Evolutionary conservation across 345 rosid genomes (phyloP), one percentile per base, ranked within the genome.

Genomic region (Aquilaria yunnanensis): DNA sequence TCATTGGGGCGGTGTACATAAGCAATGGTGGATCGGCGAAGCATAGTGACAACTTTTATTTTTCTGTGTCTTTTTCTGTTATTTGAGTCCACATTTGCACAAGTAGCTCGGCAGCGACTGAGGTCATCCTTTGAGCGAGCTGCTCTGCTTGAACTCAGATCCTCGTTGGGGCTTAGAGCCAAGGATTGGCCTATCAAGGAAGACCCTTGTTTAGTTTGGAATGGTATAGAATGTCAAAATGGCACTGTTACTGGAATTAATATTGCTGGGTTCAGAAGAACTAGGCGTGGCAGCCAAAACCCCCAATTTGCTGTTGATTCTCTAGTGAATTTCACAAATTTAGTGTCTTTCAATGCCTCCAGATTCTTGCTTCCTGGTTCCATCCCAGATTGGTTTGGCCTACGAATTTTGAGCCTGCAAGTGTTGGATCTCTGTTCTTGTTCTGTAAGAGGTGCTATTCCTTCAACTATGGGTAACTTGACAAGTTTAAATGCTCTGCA

Each of bases 361-460:
- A 70, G 76, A 31, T 85, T 95, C 65, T 54, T 66, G 29, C 87
- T 95, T 2, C 99, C 92, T 14, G 97, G 97, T 23, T 57, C 77
- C 9, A 78, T 95, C 33, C 99, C 99, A 10, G 86, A 75, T 59
- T 87, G 83, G 90, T 82, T 95, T 57, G 96, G 99, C 55, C 72
- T 63, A 62, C 67, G 63, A n/a, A 69, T 88, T 47, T 66, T 59
- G 64, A 67, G 78, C 0, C 79, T 95, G 62, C 82, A 80, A 76
- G 82, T 81, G 56, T 78, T 95, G 77, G 99, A 95, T 95, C 97
- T 95, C 74, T 67, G 85, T 65, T 89, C 85, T 61, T 88, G 96
- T 56, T 77, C 73, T 56, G 67, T 91, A 45, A 71, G 23, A 30
- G 89, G 91, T 77, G 71, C 65, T 59, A 62, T 95, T 70, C 99